A percentile compares a stretch with the other conserved stretches of the same genome.
phyloP scores from a whole-genome alignment of 306 rosid species.

The Adenanthera pavonina region DNA sequence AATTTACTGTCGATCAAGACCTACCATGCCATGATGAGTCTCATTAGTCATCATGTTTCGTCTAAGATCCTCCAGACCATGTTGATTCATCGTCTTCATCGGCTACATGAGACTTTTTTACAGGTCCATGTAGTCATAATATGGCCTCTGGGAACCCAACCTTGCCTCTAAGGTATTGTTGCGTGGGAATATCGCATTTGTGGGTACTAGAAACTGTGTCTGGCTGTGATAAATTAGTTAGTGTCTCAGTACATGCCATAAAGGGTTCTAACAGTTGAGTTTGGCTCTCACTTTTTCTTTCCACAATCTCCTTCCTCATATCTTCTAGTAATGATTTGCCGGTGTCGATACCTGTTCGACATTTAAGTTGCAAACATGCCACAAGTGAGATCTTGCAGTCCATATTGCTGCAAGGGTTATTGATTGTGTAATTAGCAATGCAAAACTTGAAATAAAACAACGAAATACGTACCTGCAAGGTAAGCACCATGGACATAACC shows the following conservation, averaged over 20 bases:
- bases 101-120: conserved; percentile 15
- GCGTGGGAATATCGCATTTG: conserved; percentile 81
- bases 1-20: conserved; percentile 29
- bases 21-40: conserved; percentile 5
- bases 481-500: conserved; percentile 96
- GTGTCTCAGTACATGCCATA: conserved; percentile 66
- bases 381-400: conserved; percentile 7
- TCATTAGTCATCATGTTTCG: background rate
- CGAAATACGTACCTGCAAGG: conserved; percentile 64
- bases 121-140: conserved; percentile 56
- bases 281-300: conserved; percentile 63
- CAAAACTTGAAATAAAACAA: background rate
- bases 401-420: background rate
- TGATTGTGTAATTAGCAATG: conserved; percentile 2
- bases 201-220: conserved; percentile 71
- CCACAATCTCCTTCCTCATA: conserved; percentile 60
- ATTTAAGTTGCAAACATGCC: conserved; percentile 6
- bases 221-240: conserved; percentile 54
- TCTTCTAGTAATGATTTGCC: conserved; percentile 72
- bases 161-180: conserved; percentile 68
- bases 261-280: conserved; percentile 68
- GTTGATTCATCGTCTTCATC: conserved; percentile 28
- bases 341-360: conserved; percentile 77
- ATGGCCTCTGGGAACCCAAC: conserved; percentile 69
- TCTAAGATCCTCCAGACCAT: conserved; percentile 27